phyloP scores from a whole-genome alignment of 495 filamentous ascomycete genomes.

The Tuber aestivum region DNA sequence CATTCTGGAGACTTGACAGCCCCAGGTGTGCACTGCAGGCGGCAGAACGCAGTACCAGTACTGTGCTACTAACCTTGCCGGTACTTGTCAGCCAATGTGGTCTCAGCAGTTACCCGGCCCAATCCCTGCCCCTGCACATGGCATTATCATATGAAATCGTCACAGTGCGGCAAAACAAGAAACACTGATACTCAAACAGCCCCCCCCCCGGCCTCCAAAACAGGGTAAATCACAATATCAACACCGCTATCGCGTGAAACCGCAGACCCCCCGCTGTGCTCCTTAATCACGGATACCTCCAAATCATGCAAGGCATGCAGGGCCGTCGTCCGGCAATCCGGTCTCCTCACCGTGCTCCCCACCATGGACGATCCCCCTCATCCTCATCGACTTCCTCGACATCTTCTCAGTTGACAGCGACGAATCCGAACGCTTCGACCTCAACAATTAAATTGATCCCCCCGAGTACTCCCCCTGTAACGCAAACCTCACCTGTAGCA shows the following conservation, averaged over 20 bases:
- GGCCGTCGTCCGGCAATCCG: constrained; percentile 31
- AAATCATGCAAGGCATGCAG: constrained; percentile 19
- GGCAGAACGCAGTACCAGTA: not conserved
- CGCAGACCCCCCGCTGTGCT: not conserved
- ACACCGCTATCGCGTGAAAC: not conserved
- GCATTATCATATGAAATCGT: not conserved
- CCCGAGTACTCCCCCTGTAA: constrained; percentile 19
- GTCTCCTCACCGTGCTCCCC: constrained; percentile 31
- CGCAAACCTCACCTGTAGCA: constrained; percentile 21
- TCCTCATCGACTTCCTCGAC: constrained; percentile 39
- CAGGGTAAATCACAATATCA: not conserved
- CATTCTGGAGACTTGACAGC: not conserved
- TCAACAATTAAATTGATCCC: constrained; percentile 39
- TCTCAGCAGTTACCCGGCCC: not conserved
- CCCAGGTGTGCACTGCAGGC: not conserved
- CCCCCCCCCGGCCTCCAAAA: not conserved
- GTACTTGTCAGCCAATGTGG: not conserved
- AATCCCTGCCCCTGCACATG: not conserved
- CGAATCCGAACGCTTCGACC: constrained; percentile 24
- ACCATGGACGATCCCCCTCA: constrained; percentile 39
- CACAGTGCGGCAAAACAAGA: not conserved
- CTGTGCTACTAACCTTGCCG: too few species aligned
- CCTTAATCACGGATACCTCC: not conserved
- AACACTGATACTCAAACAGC: not conserved
- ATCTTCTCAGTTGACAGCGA: constrained; percentile 32